Base-by-base conservation (phyloP, 1,284 basidiomycete species). In the Melanopsichium pennsylvanicum region DNA sequence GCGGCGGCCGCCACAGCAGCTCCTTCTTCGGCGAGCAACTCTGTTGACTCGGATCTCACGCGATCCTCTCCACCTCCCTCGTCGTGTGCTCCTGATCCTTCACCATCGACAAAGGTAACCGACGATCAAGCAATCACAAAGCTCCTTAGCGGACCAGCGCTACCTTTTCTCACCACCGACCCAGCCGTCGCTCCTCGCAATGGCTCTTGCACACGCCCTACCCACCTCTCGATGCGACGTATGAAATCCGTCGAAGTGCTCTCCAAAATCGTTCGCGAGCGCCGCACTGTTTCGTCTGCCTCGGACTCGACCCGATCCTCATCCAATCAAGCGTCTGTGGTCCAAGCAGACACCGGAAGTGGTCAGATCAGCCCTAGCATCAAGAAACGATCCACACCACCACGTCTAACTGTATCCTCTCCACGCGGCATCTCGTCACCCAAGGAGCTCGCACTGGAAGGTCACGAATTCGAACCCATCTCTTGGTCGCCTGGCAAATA, bases 211-310 rank as follows among this genome's bases (percentile, higher is more conserved):
- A 66, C 62, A 2, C 41, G 40, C 5, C 68, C 68, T 7, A 46
- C 54, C 4, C 51, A 64, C 25, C 49, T 70, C 25, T 60, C 58
- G 32, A 48, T 71, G 43, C 47, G 60, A 32, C 47, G 64, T 6
- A 69, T 69, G 60, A 64, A 69, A 43, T 60, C 55, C 35, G 62
- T 72, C 49, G 70, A 72, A 31, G 58, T 66, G 23, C 60, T 72
- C 21, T 43, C 43, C 57, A 62, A 61, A 36, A 58, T 67, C 43
- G 48, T 72, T 13, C 44, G 49, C 18, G 58, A 62, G 19, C 54
- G 54, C 5, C 55, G 55, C 23, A 38, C 52, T 39, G 19, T 60
- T 41, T 37, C 32, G 15, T n/a, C 25, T 16, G 21, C 39, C 11
- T 10, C 42, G 7, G 27, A 7, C 7, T 8, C 9, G n/a, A 27